These are phyloP conservation scores for Lachnellula suecica DNA, from an alignment of 2,329 filamentous ascomycete genomes.

Conservation along the genomic window DNA sequence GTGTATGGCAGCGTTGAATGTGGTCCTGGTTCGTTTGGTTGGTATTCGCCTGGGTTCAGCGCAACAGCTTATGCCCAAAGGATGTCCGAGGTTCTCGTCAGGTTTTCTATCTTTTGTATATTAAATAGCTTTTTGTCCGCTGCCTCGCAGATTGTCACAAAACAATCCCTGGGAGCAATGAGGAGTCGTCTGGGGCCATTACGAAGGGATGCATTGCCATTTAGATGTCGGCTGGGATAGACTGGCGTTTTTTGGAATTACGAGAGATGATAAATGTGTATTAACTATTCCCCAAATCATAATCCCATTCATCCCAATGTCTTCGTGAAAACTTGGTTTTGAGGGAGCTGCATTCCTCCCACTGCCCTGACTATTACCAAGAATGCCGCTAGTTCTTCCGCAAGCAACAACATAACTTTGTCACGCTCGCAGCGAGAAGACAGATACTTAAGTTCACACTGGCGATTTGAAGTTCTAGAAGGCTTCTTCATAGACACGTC, in stretches of 20 bases:
- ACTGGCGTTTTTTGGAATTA: slow-evolving; percentile 9
- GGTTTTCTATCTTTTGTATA: background rate
- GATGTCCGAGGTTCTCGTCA: background rate
- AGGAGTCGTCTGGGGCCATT: background rate
- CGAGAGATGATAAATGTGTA: slow-evolving; percentile 9
- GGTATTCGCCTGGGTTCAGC: no score
- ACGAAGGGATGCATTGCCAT: slow-evolving; percentile 9
- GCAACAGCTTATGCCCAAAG: no score
- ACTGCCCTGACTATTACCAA: background rate
- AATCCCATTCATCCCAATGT: background rate
- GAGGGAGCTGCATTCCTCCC: background rate
- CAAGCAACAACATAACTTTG: background rate
- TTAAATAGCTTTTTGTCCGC: background rate
- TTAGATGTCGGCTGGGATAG: slow-evolving; percentile 14
- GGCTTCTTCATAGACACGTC: background rate
- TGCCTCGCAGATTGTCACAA: background rate
- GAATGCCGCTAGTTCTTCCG: background rate
- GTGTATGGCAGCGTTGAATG: no score
- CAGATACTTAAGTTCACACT: no score
- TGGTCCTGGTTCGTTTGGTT: no score
- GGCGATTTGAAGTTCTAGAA: no score
- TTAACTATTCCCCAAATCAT: slow-evolving; percentile 3
- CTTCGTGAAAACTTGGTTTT: background rate
- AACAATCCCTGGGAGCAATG: background rate
- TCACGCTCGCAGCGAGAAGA: no score